Percentiles rank a stretch among this genome's conserved stretches.
Conservation (phyloP, 768 basidiomycete genomes). For the Kwoniella sp. region DNA sequence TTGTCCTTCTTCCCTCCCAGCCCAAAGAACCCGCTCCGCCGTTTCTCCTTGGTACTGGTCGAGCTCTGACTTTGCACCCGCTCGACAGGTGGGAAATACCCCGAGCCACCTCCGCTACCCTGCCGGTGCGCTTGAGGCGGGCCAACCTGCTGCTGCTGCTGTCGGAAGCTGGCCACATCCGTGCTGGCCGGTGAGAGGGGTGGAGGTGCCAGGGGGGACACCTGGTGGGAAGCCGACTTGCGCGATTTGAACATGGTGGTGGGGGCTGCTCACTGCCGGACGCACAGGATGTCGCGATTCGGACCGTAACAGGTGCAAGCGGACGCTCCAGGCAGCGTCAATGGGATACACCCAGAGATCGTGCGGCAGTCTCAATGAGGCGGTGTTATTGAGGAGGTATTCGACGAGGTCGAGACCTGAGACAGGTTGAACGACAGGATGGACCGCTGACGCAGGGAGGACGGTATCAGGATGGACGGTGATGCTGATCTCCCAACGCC, state of each 20-base stretch:
- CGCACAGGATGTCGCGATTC: no score
- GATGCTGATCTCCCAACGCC: no score
- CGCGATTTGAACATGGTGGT: slow-evolving; percentile 33
- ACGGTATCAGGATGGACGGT: no score
- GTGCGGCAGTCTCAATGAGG: no score
- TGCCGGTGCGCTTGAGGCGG: slow-evolving; percentile 5
- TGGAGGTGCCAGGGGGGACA: slow-evolving; percentile 29
- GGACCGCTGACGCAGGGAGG: no score
- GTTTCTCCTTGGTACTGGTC: slow-evolving; percentile 24
- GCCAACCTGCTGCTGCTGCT: slow-evolving; percentile 9
- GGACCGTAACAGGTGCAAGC: no score
- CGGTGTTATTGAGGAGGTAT: no score
- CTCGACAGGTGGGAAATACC: slow-evolving; percentile 3
- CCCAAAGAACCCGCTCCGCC: slow-evolving; percentile 41
- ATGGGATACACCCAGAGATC: no score
- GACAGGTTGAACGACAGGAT: no score
- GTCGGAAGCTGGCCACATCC: background rate
- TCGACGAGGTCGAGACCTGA: no score
- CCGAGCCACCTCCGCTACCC: background rate
- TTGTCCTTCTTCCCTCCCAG: slow-evolving; percentile 31
- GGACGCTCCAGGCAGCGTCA: no score
- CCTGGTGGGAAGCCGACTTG: slow-evolving; percentile 8
- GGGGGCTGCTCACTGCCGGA: no score
- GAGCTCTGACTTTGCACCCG: background rate
- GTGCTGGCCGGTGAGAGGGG: slow-evolving; percentile 9